A percentile compares a stretch with the other conserved stretches of the same genome.
These are phyloP conservation scores for Botrytis hyacinthi DNA, from an alignment of 2,329 filamentous ascomycete species.

Conservation along the genomic window DNA sequence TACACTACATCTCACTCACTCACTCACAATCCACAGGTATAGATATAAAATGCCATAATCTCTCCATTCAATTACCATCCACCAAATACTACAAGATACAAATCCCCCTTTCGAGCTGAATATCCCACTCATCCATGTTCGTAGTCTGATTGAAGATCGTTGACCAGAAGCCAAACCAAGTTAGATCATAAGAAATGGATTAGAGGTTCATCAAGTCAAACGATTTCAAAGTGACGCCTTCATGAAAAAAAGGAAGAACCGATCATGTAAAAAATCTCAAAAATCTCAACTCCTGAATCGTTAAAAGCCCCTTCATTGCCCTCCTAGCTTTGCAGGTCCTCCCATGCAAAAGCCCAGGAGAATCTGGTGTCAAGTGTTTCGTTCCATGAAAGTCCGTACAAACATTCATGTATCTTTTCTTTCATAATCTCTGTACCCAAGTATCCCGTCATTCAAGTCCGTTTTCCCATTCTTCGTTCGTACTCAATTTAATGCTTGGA, in stretches of 20 bases:
- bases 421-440: constrained; percentile 20
- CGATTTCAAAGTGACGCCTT: constrained; percentile 33
- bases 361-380: constrained; percentile 36
- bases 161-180: constrained; percentile 12
- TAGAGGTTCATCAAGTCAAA: constrained; percentile 21
- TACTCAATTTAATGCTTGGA: constrained; percentile 38
- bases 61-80: constrained; percentile 34
- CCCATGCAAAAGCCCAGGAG: constrained; percentile 37
- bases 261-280: constrained; percentile 38
- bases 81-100: constrained; percentile 38
- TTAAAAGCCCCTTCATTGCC: constrained; percentile 35
- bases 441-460: constrained; percentile 15
- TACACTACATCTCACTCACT: too few species aligned
- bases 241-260: constrained; percentile 31
- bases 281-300: constrained; percentile 40
- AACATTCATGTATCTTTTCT: constrained; percentile 25
- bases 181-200: constrained; percentile 6
- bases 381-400: constrained; percentile 20
- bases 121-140: constrained; percentile 14
- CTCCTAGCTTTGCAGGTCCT: constrained; percentile 37
- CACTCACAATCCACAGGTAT: neutral
- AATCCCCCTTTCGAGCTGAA: constrained; percentile 21
- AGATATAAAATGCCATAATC: constrained; percentile 28
- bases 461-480: neutral
- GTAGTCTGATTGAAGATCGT: constrained; percentile 9